Evolutionary conservation across 495 filamentous ascomycete species (phyloP).

Genomic region (Hypoxylon lenormandii): DNA sequence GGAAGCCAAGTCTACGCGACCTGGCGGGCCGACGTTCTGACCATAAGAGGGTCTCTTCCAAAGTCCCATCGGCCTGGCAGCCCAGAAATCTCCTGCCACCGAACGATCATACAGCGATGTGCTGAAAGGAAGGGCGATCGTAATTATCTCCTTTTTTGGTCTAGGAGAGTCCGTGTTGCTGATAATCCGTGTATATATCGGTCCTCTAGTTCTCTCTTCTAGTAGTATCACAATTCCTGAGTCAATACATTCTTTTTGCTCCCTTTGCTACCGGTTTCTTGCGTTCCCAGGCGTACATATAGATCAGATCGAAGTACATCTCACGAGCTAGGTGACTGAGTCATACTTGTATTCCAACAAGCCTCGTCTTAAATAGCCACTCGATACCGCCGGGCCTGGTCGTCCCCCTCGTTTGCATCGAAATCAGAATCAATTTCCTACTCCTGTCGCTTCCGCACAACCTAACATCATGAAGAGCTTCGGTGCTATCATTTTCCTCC

Average conservation of each 20-base stretch:
- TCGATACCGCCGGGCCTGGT: constrained; percentile 22
- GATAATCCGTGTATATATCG: constrained; percentile 25
- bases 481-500: constrained; percentile 23
- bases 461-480: constrained; percentile 40
- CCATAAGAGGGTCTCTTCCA: constrained; percentile 27
- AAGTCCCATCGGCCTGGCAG: background rate
- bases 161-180: constrained; percentile 9
- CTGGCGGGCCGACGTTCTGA: constrained; percentile 19
- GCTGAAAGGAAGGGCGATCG: constrained; percentile 34
- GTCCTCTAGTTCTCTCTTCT: background rate
- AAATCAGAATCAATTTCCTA: background rate
- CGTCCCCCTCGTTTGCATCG: background rate
- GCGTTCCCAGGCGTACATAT: constrained; percentile 5
- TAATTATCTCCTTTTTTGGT: constrained; percentile 29
- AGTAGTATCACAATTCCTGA: background rate
- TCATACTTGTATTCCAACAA: background rate
- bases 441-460: constrained; percentile 16
- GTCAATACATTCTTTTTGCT: constrained; percentile 25
- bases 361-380: background rate
- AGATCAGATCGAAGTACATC: constrained; percentile 17
- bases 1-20: constrained; percentile 36
- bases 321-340: background rate
- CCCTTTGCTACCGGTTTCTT: background rate
- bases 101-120: constrained; percentile 20
- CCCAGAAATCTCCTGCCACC: constrained; percentile 15